Conservation (phyloP, 1,284 basidiomycete species). For the Agroathelia rolfsii region DNA sequence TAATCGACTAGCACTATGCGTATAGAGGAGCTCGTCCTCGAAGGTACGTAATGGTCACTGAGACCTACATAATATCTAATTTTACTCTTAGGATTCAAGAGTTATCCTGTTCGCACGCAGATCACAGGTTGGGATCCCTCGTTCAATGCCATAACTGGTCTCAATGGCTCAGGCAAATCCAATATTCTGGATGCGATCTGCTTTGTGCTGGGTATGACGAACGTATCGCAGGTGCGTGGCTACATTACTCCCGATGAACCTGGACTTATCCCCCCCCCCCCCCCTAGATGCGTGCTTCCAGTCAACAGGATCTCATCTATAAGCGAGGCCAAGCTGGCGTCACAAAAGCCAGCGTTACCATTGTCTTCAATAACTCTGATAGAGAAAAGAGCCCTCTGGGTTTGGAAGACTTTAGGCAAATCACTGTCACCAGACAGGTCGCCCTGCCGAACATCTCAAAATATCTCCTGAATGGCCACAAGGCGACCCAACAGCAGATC, state of each 20-base stretch:
- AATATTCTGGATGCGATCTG: conserved; percentile 98
- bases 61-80: neutral
- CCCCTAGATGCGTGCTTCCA: conserved; percentile 83
- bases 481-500: conserved; percentile 79
- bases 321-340: conserved; percentile 96
- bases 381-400: conserved; percentile 79
- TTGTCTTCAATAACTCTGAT: conserved; percentile 99
- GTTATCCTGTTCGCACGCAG: conserved; percentile 90
- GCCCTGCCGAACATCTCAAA: conserved; percentile 92
- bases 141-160: conserved; percentile 96
- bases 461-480: conserved; percentile 96
- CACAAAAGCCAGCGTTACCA: conserved; percentile 95
- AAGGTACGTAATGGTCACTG: conserved; percentile 33
- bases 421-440: conserved; percentile 96
- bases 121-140: conserved; percentile 94
- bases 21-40: conserved; percentile 75
- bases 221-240: conserved; percentile 68
- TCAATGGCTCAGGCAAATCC: conserved; percentile 92
- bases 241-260: conserved; percentile 1
- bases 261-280: conserved; percentile 3
- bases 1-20: too few species aligned
- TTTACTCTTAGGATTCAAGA: conserved; percentile 73
- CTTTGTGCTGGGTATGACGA: conserved; percentile 94
- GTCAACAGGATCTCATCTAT: conserved; percentile 96
- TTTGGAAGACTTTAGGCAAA: conserved; percentile 76